Evolutionary conservation across 306 rosid species (phyloP).

Genomic region (Acacia confusa): DNA sequence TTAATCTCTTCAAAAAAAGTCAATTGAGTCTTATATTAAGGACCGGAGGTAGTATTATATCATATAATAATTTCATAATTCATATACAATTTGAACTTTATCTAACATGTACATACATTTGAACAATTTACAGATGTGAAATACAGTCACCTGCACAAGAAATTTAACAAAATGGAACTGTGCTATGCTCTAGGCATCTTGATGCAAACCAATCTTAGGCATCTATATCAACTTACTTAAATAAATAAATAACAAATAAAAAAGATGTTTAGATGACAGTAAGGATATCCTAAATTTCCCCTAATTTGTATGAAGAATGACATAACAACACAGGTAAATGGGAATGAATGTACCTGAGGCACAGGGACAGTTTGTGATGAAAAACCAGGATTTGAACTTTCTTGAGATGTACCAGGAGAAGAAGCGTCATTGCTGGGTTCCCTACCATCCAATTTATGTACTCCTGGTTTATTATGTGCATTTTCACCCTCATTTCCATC

Average conservation of each 20-base stretch:
- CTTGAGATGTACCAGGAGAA: conserved; percentile 60
- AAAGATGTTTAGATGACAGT: background rate
- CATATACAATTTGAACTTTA: background rate
- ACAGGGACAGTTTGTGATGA: conserved; percentile 40
- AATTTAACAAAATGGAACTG: background rate
- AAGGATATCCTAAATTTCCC: background rate
- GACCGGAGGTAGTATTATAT: background rate
- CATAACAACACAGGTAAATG: conserved; percentile 3
- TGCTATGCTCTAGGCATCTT: no score
- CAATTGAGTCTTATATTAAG: no score
- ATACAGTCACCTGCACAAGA: background rate
- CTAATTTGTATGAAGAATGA: conserved; percentile 5
- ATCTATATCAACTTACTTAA: background rate
- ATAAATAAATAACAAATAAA: background rate
- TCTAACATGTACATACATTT: background rate
- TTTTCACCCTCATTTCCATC: conserved; percentile 63
- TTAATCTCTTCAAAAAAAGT: no score
- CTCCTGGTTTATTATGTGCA: conserved; percentile 30
- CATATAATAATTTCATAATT: background rate
- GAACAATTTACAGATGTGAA: background rate
- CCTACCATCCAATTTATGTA: conserved; percentile 77
- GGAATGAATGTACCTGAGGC: conserved; percentile 50
- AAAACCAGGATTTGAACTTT: conserved; percentile 45
- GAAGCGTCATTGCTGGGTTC: conserved; percentile 50
- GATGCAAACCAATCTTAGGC: background rate